Evolutionary conservation across 352 stramenopile genomes (phyloP), one percentile per base, ranked within the genome.

Genomic region (Plasmopara halstedii): DNA sequence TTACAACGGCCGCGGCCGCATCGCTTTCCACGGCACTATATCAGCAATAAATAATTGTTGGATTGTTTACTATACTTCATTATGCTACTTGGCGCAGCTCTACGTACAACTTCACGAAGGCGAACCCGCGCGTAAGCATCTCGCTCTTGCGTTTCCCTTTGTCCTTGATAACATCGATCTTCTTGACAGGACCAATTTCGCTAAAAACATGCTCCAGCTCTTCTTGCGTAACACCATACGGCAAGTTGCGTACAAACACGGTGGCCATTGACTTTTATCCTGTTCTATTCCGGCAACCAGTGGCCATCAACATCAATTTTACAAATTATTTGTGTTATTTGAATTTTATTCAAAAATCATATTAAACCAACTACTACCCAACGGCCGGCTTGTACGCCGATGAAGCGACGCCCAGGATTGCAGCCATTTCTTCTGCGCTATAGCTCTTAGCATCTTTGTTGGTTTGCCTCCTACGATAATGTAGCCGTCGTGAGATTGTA

Each of bases 391-490:
- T 58, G 46, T 64, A 68, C 14, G 42, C 62, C 2, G 64, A 77
- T 20, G 79, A 79, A 0, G 80, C 76, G 26, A 87, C 71, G 10
- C 84, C 84, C 29, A 95, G 50, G 40, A 95, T 94, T 29, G 81
- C 84, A 21, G 81, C 72, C 76, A 95, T 91, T 45, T 93, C 85
- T 17, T 50, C 62, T 2, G 78, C 70, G n/a, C 70, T 72, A 64
- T 94, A 95, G 22, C 56, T 69, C 52, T 83, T 85, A 46, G 82
- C 83, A 56, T 94, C 84, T 67, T 95, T 95, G 75, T 90, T 90
- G 47, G 62, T 67, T 39, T 89, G 66, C 10, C 80, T 78, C 58
- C 86, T 88, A 56, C 73, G 65, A 64, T 90, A 89, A 33, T 89
- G 67, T 25, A 94, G 83, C 17, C 77, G 65, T 10, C 76, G 67